Percentiles rank a stretch among this genome's conserved stretches.
Evolutionary conservation across 257 asterid genomes (phyloP).

Genomic region (Asclepias syriaca): DNA sequence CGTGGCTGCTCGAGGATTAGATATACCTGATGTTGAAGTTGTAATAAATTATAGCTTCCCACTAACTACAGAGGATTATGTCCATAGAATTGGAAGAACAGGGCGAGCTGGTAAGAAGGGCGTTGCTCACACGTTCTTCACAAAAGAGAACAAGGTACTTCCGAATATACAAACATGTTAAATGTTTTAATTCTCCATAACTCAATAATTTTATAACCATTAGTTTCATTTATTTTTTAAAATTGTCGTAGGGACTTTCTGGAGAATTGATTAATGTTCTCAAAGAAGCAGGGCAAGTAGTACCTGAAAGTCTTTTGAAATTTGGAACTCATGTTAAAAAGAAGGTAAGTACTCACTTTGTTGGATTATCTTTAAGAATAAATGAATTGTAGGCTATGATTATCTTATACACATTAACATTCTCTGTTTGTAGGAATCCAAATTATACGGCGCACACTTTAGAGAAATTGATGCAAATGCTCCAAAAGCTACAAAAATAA

Average conservation of each 20-base stretch:
- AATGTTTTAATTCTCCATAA: neutral
- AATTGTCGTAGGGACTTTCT: slow-evolving; percentile 56
- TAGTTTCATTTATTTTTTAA: slow-evolving; percentile 5
- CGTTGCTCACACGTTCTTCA: slow-evolving; percentile 98
- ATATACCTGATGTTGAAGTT: slow-evolving; percentile 94
- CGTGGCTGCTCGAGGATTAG: slow-evolving; percentile 97
- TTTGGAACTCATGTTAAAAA: slow-evolving; percentile 98
- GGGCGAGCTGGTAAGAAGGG: slow-evolving; percentile 99
- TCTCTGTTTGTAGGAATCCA: slow-evolving; percentile 65
- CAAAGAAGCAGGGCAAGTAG: slow-evolving; percentile 86
- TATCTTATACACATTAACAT: neutral
- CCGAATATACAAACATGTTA: neutral
- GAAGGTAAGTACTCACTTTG: slow-evolving; percentile 39
- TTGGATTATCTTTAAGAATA: too few relatives aligned
- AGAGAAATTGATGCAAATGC: slow-evolving; percentile 83
- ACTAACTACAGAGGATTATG: slow-evolving; percentile 93
- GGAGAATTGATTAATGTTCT: slow-evolving; percentile 96
- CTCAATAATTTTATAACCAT: neutral
- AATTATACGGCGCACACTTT: slow-evolving; percentile 92
- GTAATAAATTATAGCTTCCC: slow-evolving; percentile 97
- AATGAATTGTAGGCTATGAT: too few relatives aligned
- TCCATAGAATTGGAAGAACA: slow-evolving; percentile 96
- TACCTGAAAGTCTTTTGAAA: slow-evolving; percentile 72
- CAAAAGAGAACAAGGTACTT: slow-evolving; percentile 84
- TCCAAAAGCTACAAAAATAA: slow-evolving; percentile 82